phyloP scores from a whole-genome alignment of 805 yeast genomes.

The Myxozyma melibiosi region DNA sequence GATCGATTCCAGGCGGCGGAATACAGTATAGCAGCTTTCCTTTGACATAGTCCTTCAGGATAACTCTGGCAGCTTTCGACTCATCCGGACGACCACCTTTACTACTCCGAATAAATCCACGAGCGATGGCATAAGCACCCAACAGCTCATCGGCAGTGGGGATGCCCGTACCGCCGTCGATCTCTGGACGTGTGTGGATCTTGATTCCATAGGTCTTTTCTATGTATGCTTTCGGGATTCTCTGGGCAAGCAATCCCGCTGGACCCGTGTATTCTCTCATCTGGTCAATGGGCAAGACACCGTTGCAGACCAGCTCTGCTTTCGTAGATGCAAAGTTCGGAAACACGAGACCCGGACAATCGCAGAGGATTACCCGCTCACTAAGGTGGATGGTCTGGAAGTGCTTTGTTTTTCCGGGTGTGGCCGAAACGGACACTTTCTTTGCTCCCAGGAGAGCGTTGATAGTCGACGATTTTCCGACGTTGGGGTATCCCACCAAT shows the following conservation, averaged over 20 bases:
- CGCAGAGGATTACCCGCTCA: constrained; percentile 83
- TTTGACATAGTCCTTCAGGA: constrained; percentile 90
- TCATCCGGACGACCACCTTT: constrained; percentile 97
- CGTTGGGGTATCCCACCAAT: constrained; percentile 96
- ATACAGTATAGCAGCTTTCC: constrained; percentile 83
- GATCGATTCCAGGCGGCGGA: constrained; percentile 80
- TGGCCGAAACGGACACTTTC: constrained; percentile 96
- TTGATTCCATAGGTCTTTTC: constrained; percentile 95
- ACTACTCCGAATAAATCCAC: constrained; percentile 93
- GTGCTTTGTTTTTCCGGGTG: constrained; percentile 99
- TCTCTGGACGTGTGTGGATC: constrained; percentile 69
- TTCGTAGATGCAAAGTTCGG: constrained; percentile 96
- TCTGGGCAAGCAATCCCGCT: constrained; percentile 74
- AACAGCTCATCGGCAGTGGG: constrained; percentile 90
- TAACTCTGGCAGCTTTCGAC: constrained; percentile 87
- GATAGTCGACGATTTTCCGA: constrained; percentile 96
- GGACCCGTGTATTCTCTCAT: constrained; percentile 92
- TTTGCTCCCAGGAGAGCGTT: constrained; percentile 95
- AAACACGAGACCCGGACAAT: constrained; percentile 98
- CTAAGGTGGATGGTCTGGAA: constrained; percentile 92
- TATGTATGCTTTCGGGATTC: constrained; percentile 83
- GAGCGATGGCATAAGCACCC: constrained; percentile 90
- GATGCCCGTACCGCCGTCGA: constrained; percentile 84
- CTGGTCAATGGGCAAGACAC: constrained; percentile 98
- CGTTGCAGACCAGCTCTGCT: constrained; percentile 95